Percentiles rank a stretch among this genome's conserved stretches.
These are phyloP conservation scores for Chalaropsis ovoidea DNA, from an alignment of 2,329 filamentous ascomycete species.

Conservation along the genomic window DNA sequence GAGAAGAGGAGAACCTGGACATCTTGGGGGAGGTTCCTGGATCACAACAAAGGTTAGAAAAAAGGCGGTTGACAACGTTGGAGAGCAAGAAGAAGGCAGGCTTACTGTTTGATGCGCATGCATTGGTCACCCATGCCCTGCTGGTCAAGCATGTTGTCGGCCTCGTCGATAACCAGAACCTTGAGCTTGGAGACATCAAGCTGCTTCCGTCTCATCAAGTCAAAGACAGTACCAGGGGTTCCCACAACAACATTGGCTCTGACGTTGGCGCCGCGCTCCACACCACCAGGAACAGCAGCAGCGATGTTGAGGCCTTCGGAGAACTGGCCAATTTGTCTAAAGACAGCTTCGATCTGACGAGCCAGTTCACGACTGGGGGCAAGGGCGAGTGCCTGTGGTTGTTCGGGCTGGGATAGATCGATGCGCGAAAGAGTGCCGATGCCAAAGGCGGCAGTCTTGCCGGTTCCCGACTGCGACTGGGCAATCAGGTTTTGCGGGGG, in stretches of 20 bases:
- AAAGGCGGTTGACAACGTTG: not conserved
- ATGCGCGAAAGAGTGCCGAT: conserved; percentile 82
- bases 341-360: conserved; percentile 81
- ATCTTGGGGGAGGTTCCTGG: conserved; percentile 58
- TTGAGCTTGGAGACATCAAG: conserved; percentile 63
- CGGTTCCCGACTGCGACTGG: conserved; percentile 97
- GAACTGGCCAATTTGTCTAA: conserved; percentile 74
- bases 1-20: conserved; percentile 94
- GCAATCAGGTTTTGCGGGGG: conserved; percentile 93
- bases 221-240: conserved; percentile 86
- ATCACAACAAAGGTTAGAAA: conserved; percentile 18
- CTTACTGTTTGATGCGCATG: conserved; percentile 73
- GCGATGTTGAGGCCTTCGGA: conserved; percentile 64
- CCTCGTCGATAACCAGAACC: conserved; percentile 87
- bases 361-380: conserved; percentile 91
- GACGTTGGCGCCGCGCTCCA: conserved; percentile 58
- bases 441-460: conserved; percentile 94
- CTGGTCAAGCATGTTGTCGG: conserved; percentile 97
- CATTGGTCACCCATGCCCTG: conserved; percentile 94
- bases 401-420: conserved; percentile 56
- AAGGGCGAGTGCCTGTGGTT: conserved; percentile 78
- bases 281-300: conserved; percentile 71
- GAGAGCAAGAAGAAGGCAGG: conserved; percentile 28
- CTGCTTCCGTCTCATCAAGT: conserved; percentile 67
- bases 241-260: conserved; percentile 76